A percentile compares a stretch with the other conserved stretches of the same genome.
phyloP scores from a whole-genome alignment of 495 filamentous ascomycete species.

The Trichoderma asperelloides region DNA sequence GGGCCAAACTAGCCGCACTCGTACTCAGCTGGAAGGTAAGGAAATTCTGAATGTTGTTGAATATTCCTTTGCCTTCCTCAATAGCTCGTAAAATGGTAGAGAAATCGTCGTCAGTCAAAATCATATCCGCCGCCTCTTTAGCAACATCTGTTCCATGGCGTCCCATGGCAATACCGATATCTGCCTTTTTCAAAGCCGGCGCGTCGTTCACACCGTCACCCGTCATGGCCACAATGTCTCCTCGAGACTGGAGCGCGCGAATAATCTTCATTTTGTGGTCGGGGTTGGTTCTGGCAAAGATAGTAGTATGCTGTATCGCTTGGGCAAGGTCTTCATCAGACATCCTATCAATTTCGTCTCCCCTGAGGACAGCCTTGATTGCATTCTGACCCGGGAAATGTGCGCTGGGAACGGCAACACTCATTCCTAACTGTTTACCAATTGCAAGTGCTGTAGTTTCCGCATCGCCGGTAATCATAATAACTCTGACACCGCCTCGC shows the following conservation, averaged over 20 bases:
- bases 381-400: constrained; percentile 34
- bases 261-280: constrained; percentile 99
- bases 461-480: constrained; percentile 98
- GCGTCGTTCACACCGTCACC: constrained; percentile 98
- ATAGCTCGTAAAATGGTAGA: constrained; percentile 94
- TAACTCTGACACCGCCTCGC: constrained; percentile 87
- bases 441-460: constrained; percentile 92
- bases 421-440: constrained; percentile 87
- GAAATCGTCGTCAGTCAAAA: constrained; percentile 95
- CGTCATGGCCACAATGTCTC: constrained; percentile 98
- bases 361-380: constrained; percentile 67
- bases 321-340: constrained; percentile 70
- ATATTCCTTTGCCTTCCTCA: constrained; percentile 97
- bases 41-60: constrained; percentile 99
- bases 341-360: constrained; percentile 89
- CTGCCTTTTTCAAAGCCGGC: constrained; percentile 90
- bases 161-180: constrained; percentile 98
- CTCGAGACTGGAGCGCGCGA: constrained; percentile 77
- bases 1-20: constrained; percentile 82
- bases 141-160: constrained; percentile 91
- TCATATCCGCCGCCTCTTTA: constrained; percentile 99
- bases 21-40: constrained; percentile 97
- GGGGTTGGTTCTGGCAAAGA: constrained; percentile 92
- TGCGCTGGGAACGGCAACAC: constrained; percentile 41
- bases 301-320: constrained; percentile 76